Percentiles rank a stretch among this genome's conserved stretches.
Evolutionary conservation across 2,329 filamentous ascomycete genomes (phyloP).

Genomic region (Coniochaeta hoffmannii): DNA sequence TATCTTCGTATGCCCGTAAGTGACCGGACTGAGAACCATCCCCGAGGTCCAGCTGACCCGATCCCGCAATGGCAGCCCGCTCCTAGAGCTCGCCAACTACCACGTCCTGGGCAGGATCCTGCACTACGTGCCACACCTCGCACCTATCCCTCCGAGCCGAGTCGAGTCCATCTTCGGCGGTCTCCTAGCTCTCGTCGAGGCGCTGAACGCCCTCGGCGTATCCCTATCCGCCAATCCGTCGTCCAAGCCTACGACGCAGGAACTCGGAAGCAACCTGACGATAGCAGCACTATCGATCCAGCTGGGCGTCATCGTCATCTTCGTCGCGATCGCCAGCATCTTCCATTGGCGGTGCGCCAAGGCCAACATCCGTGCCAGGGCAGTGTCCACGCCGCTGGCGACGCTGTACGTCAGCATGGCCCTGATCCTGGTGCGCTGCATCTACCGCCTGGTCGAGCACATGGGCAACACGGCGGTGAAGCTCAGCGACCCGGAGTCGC

Average conservation of each 20-base stretch:
- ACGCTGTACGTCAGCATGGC: conserved; percentile 34
- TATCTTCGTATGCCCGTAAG: conserved; percentile 33
- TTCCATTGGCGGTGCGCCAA: conserved; percentile 34
- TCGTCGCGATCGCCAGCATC: conserved; percentile 31
- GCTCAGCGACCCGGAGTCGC: conserved; percentile 28
- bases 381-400: conserved; percentile 19
- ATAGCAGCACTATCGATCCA: conserved; percentile 38
- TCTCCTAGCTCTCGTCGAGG: conserved; percentile 36
- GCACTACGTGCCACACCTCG: conserved; percentile 53
- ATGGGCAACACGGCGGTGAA: conserved; percentile 32
- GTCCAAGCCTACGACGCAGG: conserved; percentile 18
- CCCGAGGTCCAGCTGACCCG: not conserved
- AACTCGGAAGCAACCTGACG: conserved; percentile 27
- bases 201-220: conserved; percentile 37
- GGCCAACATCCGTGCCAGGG: conserved; percentile 8
- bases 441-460: conserved; percentile 42
- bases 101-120: conserved; percentile 54
- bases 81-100: conserved; percentile 58
- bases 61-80: conserved; percentile 33
- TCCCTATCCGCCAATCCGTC: conserved; percentile 29
- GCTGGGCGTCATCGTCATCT: conserved; percentile 35
- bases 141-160: conserved; percentile 41
- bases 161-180: conserved; percentile 39
- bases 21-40: conserved; percentile 1
- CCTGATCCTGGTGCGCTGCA: conserved; percentile 39